Evolutionary conservation across 768 basidiomycete species (phyloP), one percentile per base, ranked within the genome.

Genomic region (Ramaria rubella): DNA sequence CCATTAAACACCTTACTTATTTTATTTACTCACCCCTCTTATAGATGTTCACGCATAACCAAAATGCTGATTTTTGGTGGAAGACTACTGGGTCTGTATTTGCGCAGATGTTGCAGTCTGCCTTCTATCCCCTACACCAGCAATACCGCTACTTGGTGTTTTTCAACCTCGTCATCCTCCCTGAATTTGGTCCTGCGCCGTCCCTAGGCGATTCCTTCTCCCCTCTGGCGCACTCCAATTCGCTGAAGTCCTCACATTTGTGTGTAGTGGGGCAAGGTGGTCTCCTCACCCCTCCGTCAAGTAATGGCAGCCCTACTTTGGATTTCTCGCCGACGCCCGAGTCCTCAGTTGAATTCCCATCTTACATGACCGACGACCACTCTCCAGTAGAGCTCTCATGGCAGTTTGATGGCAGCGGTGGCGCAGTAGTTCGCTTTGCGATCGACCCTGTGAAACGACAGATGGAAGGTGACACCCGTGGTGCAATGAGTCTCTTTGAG

Each of bases 281-380:
- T n/a, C n/a, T n/a, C n/a, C n/a, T n/a, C n/a, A n/a, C n/a, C n/a
- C n/a, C n/a, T n/a, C n/a, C 36, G 36, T n/a, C 36, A n/a, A 11
- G 11, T 11, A n/a, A 11, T n/a, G 36, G 36, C 36, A 11, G 11
- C 36, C 36, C 11, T 11, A 38, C 36, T 11, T n/a, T n/a, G 11
- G 36, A 11, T n/a, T 38, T 38, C n/a, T 38, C 36, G 36, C 36
- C 36, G n/a, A 38, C 36, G 36, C 36, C 11, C 36, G 11, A 9
- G 11, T 24, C 44, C 44, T 12, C 12, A 23, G 23, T n/a, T 38
- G 36, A 24, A 46, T 53, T 38, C 30, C 52, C 9, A 42, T 53
- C 52, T 17, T 53, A 53, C 31, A 53, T 53, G 52, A 53, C 52
- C n/a, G 52, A 53, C 36, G 52, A 53, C 52, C 52, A 53, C 34